A percentile compares a stretch with the other conserved stretches of the same genome.
Evolutionary conservation across 2,329 filamentous ascomycete species (phyloP).

Genomic region (Colletotrichum echinochloae): DNA sequence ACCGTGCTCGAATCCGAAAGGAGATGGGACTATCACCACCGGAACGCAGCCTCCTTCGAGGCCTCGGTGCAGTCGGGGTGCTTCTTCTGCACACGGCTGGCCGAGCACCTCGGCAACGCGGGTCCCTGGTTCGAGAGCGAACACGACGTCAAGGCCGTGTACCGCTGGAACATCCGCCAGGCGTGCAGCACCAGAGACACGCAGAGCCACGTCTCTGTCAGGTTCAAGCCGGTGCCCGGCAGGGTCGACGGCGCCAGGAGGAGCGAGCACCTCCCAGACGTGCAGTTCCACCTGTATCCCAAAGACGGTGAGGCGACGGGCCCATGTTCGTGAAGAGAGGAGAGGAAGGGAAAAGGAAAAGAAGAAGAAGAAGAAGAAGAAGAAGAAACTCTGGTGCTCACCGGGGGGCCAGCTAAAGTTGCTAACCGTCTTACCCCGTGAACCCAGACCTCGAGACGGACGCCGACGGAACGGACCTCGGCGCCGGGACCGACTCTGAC

Average conservation of each 20-base stretch:
- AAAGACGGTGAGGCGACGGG: not conserved
- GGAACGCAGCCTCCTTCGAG: not conserved
- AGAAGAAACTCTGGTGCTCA: too few relatives aligned
- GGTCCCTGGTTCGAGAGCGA: slow-evolving; percentile 9
- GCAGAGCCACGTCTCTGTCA: slow-evolving; percentile 6
- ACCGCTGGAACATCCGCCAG: slow-evolving; percentile 24
- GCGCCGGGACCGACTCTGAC: not conserved
- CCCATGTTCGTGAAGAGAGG: too few relatives aligned
- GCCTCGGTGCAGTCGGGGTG: not conserved
- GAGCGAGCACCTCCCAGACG: slow-evolving; percentile 19
- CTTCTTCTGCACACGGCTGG: slow-evolving; percentile 24
- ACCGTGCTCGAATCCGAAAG: slow-evolving; percentile 2
- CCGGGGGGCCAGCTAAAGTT: not conserved
- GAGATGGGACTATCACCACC: slow-evolving; percentile 23
- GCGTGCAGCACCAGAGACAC: slow-evolving; percentile 8
- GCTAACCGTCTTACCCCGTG: not conserved
- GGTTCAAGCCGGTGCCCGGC: slow-evolving; percentile 3
- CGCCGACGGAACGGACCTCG: not conserved
- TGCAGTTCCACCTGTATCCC: slow-evolving; percentile 11
- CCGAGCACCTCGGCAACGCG: not conserved
- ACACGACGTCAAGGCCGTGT: not conserved
- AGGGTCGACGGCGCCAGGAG: not conserved
- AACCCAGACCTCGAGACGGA: not conserved
- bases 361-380: too few relatives aligned
- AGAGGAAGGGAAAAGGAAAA: too few relatives aligned